phyloP scores from a whole-genome alignment of 129 eudicot genomes.

The Artemisia annua region DNA sequence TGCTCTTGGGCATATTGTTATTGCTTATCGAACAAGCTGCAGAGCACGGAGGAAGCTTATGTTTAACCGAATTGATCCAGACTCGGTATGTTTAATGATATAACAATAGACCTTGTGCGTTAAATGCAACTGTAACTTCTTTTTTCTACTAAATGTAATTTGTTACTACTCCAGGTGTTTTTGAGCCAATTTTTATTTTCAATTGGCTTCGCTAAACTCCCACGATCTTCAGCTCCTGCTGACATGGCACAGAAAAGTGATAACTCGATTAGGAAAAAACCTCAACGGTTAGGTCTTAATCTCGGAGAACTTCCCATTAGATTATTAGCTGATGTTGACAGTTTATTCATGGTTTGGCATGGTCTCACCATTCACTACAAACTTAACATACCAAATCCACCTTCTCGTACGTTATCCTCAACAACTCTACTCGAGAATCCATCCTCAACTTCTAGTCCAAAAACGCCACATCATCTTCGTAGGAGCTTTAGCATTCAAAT shows the following conservation, averaged over 20 bases:
- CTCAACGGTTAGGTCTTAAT: slow-evolving; percentile 41
- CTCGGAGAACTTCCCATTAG: slow-evolving; percentile 74
- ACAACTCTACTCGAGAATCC: slow-evolving; percentile 53
- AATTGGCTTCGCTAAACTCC: slow-evolving; percentile 66
- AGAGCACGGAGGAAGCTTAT: slow-evolving; percentile 91
- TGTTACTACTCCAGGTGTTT: slow-evolving; percentile 51
- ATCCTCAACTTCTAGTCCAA: slow-evolving; percentile 39
- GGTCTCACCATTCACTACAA: slow-evolving; percentile 86
- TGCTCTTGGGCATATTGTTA: slow-evolving; percentile 96
- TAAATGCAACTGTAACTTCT: neutral
- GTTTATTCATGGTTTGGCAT: slow-evolving; percentile 69
- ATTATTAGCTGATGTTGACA: slow-evolving; percentile 83
- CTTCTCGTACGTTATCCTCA: slow-evolving; percentile 82
- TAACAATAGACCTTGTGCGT: neutral
- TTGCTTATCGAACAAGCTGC: slow-evolving; percentile 92
- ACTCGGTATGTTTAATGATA: slow-evolving; percentile 56
- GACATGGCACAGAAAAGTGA: slow-evolving; percentile 59
- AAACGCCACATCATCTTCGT: slow-evolving; percentile 50
- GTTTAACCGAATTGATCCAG: slow-evolving; percentile 84
- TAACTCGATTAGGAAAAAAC: slow-evolving; percentile 51
- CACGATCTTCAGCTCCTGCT: slow-evolving; percentile 77
- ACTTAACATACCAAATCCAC: slow-evolving; percentile 73
- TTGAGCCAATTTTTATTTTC: slow-evolving; percentile 72
- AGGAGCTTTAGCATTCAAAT: slow-evolving; percentile 78
- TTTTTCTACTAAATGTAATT: neutral